These are phyloP conservation scores for Trametes elegans DNA, from an alignment of 768 basidiomycete species.

Conservation along the genomic window DNA sequence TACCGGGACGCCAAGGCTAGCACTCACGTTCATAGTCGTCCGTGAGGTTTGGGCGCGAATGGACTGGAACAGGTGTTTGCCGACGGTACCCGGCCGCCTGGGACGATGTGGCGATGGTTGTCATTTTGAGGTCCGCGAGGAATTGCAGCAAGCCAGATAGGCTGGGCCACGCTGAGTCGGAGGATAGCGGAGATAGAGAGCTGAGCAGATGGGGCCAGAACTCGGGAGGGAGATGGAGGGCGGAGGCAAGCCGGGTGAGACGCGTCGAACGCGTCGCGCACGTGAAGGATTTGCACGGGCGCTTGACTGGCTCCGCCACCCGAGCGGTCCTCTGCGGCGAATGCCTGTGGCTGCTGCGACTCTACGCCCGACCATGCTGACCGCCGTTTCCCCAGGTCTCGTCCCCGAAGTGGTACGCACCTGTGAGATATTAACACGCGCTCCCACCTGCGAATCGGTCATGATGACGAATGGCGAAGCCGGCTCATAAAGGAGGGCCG, in stretches of 20 bases:
- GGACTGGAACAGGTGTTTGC: constrained; percentile 31
- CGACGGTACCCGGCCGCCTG: constrained; percentile 13
- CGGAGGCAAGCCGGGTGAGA: background rate
- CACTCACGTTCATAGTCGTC: constrained; percentile 76
- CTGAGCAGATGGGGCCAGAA: background rate
- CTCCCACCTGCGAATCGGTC: too few relatives aligned
- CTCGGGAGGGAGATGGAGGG: background rate
- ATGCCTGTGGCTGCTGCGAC: background rate
- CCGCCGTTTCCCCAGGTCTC: too few relatives aligned
- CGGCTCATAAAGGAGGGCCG: too few relatives aligned
- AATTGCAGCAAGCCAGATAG: background rate
- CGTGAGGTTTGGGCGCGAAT: constrained; percentile 40
- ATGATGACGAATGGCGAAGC: too few relatives aligned
- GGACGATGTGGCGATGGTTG: background rate
- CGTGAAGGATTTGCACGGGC: constrained; percentile 10
- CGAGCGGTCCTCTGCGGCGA: background rate
- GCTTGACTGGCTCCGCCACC: constrained; percentile 3
- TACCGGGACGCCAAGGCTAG: too few relatives aligned
- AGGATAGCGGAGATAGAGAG: background rate
- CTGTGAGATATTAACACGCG: too few relatives aligned
- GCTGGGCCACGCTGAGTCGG: too few relatives aligned
- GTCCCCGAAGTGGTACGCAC: too few relatives aligned
- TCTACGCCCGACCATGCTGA: background rate
- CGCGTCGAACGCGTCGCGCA: constrained; percentile 19
- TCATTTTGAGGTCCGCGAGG: background rate